Evolutionary conservation across 148 eudicot species (phyloP), one percentile per base, ranked within the genome.

Genomic region (Heliamphora exappendiculata): DNA sequence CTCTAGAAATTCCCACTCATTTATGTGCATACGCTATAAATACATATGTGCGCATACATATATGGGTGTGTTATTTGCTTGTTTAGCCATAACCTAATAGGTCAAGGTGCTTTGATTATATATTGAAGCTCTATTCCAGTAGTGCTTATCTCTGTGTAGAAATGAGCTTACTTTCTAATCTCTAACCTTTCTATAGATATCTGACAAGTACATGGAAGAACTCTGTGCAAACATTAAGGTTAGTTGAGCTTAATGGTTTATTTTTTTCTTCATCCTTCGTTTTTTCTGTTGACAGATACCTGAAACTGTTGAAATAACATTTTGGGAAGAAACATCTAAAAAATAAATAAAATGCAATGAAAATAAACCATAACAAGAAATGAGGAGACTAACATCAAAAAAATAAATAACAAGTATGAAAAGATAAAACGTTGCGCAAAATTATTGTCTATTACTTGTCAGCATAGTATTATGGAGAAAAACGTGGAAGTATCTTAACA

Each of bases 211-310:
- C 81, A 87, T 90, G 96, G 93, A 89, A 84, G 91, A 89, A 51
- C 84, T 90, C 31, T 89, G 88, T 80, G 79, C 91, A 79, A 84
- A 84, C 67, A 87, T 94, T 70, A 94, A 88, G 98, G 98, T 91
- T 75, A 73, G 94, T 79, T 81, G 29, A 44, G 29, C 77, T 66
- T 75, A n/a, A 29, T 73, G 70, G 37, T 64, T 69, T 57, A 75
- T 28, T 37, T 60, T 28, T 37, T 60, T 62, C 45, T 10, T 70
- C 37, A 10, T 75, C 47, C 31, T 62, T 55, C n/a, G 58, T 41
- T 1, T 79, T 39, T 57, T 33, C 50, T 53, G 22, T 11, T 67
- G 63, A 41, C 41, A 59, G 39, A 47, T 75, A 47, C 17, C 7
- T 45, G 76, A 55, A 51, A 49, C 78, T 47, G 34, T 10, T 37